These are phyloP conservation scores for Penicillium paradoxum DNA, from an alignment of 495 filamentous ascomycete species.

Conservation along the genomic window DNA sequence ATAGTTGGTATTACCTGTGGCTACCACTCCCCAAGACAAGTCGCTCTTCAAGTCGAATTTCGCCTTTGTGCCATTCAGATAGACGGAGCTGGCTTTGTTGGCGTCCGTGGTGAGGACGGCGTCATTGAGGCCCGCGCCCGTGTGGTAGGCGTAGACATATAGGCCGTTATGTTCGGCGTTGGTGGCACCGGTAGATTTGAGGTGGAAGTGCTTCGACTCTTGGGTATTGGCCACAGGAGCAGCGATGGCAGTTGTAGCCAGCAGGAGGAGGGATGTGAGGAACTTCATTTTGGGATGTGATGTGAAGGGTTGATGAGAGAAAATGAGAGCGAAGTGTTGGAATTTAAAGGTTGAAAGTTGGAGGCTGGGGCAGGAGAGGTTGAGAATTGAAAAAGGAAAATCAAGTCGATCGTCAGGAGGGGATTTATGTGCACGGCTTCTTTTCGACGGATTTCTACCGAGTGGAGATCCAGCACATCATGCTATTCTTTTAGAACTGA, in stretches of 20 bases:
- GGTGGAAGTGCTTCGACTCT: slow-evolving; percentile 30
- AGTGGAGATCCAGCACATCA: slow-evolving; percentile 5
- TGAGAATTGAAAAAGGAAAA: background rate
- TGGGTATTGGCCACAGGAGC: slow-evolving; percentile 14
- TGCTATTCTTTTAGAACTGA: no score
- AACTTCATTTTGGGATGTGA: slow-evolving; percentile 28
- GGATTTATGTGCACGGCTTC: background rate
- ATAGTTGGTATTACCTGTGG: slow-evolving; percentile 22
- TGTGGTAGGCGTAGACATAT: slow-evolving; percentile 46
- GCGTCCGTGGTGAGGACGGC: slow-evolving; percentile 32
- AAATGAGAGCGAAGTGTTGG: background rate
- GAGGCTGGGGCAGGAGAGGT: background rate
- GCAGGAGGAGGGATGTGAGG: slow-evolving; percentile 26
- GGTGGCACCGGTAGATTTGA: slow-evolving; percentile 37
- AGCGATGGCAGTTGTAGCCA: slow-evolving; percentile 25
- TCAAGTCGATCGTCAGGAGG: background rate
- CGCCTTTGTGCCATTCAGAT: slow-evolving; percentile 38
- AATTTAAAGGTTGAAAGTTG: background rate
- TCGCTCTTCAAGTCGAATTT: slow-evolving; percentile 11
- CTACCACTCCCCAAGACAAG: slow-evolving; percentile 34
- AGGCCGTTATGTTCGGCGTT: slow-evolving; percentile 37
- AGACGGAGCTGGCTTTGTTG: slow-evolving; percentile 26
- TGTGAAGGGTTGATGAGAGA: background rate
- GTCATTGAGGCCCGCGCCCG: slow-evolving; percentile 44
- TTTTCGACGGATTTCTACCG: background rate